Percentiles rank a stretch among this genome's conserved stretches.
phyloP scores from a whole-genome alignment of 345 rosid species.

The Eucalyptus curtisii region DNA sequence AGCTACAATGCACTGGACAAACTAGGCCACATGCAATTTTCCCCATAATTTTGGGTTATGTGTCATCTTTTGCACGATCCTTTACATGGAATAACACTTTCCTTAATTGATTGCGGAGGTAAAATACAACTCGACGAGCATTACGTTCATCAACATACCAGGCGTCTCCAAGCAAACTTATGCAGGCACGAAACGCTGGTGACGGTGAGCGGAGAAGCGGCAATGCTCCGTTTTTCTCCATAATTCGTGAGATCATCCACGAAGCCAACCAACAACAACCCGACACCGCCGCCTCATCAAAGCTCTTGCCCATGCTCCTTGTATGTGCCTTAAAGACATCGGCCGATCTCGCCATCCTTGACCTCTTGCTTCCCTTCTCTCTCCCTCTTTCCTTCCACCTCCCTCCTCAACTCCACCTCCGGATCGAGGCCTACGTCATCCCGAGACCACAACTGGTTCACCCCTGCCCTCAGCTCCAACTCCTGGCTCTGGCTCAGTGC shows the following conservation, averaged over 20 bases:
- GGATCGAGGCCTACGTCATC: constrained; percentile 42
- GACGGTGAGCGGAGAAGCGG: constrained; percentile 71
- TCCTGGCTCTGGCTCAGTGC: constrained; percentile 21
- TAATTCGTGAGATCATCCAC: constrained; percentile 38
- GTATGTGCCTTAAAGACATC: constrained; percentile 31
- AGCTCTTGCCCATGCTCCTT: constrained; percentile 1
- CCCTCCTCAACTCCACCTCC: constrained; percentile 16
- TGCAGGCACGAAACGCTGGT: constrained; percentile 39
- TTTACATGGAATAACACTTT: not conserved
- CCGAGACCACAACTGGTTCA: not conserved
- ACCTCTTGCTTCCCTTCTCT: constrained; percentile 43
- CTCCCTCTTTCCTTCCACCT: not conserved
- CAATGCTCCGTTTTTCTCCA: constrained; percentile 61
- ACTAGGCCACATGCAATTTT: not conserved
- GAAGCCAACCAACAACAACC: not conserved
- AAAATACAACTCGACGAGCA: constrained; percentile 52
- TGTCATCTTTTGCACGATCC: not conserved
- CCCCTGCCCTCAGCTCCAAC: constrained; percentile 8
- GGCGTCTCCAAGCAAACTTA: constrained; percentile 24
- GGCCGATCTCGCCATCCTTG: constrained; percentile 41
- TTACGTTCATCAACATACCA: constrained; percentile 57
- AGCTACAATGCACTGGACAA: not conserved
- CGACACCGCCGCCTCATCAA: not conserved
- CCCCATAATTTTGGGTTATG: not conserved
- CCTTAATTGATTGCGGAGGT: constrained; percentile 10